Base-by-base conservation (phyloP, 2,329 filamentous ascomycete genomes). In the Colletotrichum tanaceti region DNA sequence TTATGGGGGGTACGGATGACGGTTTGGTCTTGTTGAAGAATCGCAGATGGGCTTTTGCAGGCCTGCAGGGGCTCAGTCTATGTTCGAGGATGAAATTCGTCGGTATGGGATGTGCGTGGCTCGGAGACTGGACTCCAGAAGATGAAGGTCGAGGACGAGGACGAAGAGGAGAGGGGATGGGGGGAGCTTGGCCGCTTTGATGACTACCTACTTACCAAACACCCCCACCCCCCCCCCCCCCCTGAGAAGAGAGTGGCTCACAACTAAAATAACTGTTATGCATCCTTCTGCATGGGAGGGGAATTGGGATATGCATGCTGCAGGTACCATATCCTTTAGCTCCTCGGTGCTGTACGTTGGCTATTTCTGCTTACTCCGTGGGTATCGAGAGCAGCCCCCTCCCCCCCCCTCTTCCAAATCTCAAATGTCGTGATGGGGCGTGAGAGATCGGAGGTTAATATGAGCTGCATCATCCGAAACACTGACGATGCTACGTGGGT, bases 101-200 rank as follows among this genome's bases (percentile, higher is more conserved):
- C 9, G 16, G n/a, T 22, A 14, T 22, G 5, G 14, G 28, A 50
- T 50, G 22, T 24, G 47, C 11, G 35, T 22, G 22, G 46, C 28
- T 28, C 28, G 7, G 28, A 9, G 7, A 9, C 28, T n/a, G n/a
- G n/a, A n/a, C n/a, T 28, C 28, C 6, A 28, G 28, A 28, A 7
- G 28, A 28, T 28, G 28, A 9, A 28, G 28, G 28, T 5, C 5
- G 28, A 32, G 5, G 28, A 32, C 28, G 28, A 32, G 28, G n/a
- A 22, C 39, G 46, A 32, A 13, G 38, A 35, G 24, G 32, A 35
- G 18, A 9, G 18, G 22, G 24, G 22, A 24, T 5, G 18, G 22
- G 24, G 22, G 41, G 11, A 22, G 24, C 18, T 14, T 46, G n/a
- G 13, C 58, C 61, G 57, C 62, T 61, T 62, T 69, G 62, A 66